phyloP scores from a whole-genome alignment of 805 yeast species.

The Candida ascalaphidarum region DNA sequence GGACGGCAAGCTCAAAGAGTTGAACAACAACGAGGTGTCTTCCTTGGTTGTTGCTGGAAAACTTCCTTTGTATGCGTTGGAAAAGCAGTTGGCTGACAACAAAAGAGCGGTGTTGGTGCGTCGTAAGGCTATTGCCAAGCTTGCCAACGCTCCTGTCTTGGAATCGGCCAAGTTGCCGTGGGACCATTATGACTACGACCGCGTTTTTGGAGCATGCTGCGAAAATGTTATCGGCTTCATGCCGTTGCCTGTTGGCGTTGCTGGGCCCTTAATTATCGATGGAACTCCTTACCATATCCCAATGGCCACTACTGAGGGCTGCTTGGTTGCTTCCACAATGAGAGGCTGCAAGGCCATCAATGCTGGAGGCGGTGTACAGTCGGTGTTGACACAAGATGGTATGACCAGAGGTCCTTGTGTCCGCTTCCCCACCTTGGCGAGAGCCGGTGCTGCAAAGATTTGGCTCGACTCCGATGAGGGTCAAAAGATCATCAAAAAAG shows the following conservation, averaged over 20 bases:
- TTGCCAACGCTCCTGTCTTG: slow-evolving; percentile 76
- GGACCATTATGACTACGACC: slow-evolving; percentile 78
- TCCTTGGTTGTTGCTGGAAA: slow-evolving; percentile 65
- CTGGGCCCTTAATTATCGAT: slow-evolving; percentile 92
- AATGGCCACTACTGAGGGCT: slow-evolving; percentile 99
- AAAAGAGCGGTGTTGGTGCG: slow-evolving; percentile 91
- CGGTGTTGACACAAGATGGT: slow-evolving; percentile 91
- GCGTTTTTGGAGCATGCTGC: slow-evolving; percentile 98
- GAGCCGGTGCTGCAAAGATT: slow-evolving; percentile 91
- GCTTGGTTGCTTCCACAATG: slow-evolving; percentile 96
- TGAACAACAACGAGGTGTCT: slow-evolving; percentile 68
- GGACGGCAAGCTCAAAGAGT: slow-evolving; percentile 59
- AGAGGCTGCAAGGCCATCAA: slow-evolving; percentile 98
- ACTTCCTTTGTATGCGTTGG: slow-evolving; percentile 88
- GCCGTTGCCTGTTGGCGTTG: slow-evolving; percentile 96
- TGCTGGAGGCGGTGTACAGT: slow-evolving; percentile 91
- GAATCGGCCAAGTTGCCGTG: slow-evolving; percentile 70
- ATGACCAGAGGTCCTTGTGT: slow-evolving; percentile 99
- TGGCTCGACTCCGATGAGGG: slow-evolving; percentile 98
- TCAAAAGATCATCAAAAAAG: slow-evolving; percentile 68
- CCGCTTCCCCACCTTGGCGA: slow-evolving; percentile 65
- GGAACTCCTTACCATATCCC: slow-evolving; percentile 87
- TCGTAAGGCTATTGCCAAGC: slow-evolving; percentile 80
- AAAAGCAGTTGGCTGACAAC: slow-evolving; percentile 81
- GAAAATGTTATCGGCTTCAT: slow-evolving; percentile 95